Evolutionary conservation across 352 stramenopile genomes (phyloP).

Genomic region (Globisporangium cylindrosporum): DNA sequence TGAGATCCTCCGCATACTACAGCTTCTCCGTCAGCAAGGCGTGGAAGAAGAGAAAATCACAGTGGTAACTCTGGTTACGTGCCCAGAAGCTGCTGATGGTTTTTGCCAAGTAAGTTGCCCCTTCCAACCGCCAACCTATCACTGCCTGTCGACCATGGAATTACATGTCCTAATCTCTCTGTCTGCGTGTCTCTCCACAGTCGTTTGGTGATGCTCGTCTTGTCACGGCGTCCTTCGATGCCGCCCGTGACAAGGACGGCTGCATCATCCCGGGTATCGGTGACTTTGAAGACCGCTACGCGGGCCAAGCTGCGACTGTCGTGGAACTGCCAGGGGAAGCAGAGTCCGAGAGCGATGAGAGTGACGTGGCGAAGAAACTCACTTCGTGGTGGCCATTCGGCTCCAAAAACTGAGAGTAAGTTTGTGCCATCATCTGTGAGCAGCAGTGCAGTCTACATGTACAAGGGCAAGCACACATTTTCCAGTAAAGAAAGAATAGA

Average conservation of each 20-base stretch:
- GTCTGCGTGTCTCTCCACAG: conserved; percentile 16
- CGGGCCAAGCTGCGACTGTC: conserved; percentile 32
- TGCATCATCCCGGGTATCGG: conserved; percentile 74
- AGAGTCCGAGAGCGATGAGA: conserved; percentile 27
- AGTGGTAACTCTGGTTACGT: conserved; percentile 77
- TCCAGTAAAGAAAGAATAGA: not conserved
- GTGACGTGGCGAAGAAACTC: conserved; percentile 42
- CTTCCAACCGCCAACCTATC: not conserved
- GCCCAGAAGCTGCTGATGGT: conserved; percentile 67
- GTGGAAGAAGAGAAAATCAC: conserved; percentile 79
- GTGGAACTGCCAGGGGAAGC: conserved; percentile 34
- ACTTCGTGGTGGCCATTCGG: conserved; percentile 35
- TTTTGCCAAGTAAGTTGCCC: conserved; percentile 59
- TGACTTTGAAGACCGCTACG: conserved; percentile 73
- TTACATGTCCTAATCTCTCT: not conserved
- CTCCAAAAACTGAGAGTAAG: conserved; percentile 9
- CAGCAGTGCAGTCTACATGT: not conserved
- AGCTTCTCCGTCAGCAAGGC: conserved; percentile 71
- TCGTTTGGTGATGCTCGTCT: conserved; percentile 68
- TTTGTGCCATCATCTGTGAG: not conserved
- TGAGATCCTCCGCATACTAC: not conserved
- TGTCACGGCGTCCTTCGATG: conserved; percentile 77
- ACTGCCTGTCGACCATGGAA: not conserved
- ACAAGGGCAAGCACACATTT: not conserved
- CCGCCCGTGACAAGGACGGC: conserved; percentile 47